Evolutionary conservation across 2,329 filamentous ascomycete species (phyloP).

Genomic region (Verticillium klebahnii): DNA sequence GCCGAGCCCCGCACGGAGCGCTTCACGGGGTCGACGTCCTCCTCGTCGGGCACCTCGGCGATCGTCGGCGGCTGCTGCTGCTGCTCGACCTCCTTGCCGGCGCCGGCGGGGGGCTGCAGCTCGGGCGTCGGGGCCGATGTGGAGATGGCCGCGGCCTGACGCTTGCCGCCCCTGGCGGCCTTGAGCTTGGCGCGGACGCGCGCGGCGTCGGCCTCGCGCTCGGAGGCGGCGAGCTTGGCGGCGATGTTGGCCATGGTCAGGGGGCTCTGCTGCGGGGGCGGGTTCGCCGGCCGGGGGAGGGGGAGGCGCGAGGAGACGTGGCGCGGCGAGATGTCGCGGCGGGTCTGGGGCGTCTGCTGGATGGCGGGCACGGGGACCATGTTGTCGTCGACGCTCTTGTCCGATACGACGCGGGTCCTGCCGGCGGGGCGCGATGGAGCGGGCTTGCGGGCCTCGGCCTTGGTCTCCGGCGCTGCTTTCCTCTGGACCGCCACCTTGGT

Average conservation of each 20-base stretch:
- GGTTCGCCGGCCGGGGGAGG: conserved; percentile 31
- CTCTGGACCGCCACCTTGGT: neutral
- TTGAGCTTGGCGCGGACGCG: conserved; percentile 58
- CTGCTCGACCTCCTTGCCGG: neutral
- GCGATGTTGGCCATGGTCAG: conserved; percentile 58
- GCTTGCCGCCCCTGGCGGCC: conserved; percentile 39
- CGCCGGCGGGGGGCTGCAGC: conserved; percentile 14
- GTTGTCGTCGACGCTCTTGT: conserved; percentile 6
- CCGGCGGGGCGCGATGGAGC: neutral
- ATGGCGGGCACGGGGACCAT: conserved; percentile 15
- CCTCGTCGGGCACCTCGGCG: conserved; percentile 4
- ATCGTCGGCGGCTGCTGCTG: neutral
- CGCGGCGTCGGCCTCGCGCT: conserved; percentile 59
- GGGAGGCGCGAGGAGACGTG: conserved; percentile 26
- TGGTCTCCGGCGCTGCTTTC: neutral
- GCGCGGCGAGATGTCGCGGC: conserved; percentile 13
- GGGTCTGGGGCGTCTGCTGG: conserved; percentile 5
- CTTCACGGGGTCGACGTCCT: conserved; percentile 31
- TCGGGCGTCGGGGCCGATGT: conserved; percentile 10
- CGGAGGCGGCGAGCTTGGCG: conserved; percentile 59
- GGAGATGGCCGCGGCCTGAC: conserved; percentile 9
- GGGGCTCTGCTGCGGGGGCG: conserved; percentile 46
- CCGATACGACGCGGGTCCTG: neutral
- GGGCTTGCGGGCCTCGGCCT: neutral
- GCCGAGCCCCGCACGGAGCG: conserved; percentile 6